Evolutionary conservation across 1,284 basidiomycete species (phyloP), one percentile per base, ranked within the genome.

Genomic region (Agroathelia rolfsii): DNA sequence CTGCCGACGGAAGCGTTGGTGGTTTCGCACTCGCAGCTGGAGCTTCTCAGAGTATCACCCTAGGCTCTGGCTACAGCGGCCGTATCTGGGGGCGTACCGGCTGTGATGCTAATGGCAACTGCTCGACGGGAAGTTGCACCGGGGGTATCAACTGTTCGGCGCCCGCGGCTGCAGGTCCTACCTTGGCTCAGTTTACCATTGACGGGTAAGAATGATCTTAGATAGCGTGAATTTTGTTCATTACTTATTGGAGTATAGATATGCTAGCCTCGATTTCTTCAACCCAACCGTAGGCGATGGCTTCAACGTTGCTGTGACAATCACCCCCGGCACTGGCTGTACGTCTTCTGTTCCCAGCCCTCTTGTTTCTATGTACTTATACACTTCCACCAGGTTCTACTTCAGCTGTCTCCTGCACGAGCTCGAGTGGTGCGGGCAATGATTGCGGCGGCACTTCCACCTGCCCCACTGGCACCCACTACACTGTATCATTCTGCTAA

Each of bases 31-130:
- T 34, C 24, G 13, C 24, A 3, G 24, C 32, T 12, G 22, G 22
- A 16, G 32, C 24, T 12, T 13, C 24, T 6, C 18, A 21, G 15
- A 9, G 16, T 9, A 26, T 34, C 15, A 34, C 32, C 25, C 24
- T 34, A 12, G 16, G 9, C 14, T 9, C 8, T 21, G 20, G 14
- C 19, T 35, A 16, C 18, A 30, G 28, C 27, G 36, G 36, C 11
- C 36, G 36, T 14, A 24, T 34, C 26, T 37, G 36, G 36, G 36
- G 31, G 7, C 30, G 36, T 15, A 37, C 36, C 2, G 36, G 36
- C 25, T 37, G 36, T 27, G 22, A 34, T 26, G 23, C 24, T 23
- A 17, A 24, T 16, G 32, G 32, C 25, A 18, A 19, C 10, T 34
- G 32, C 24, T 12, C 32, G 6, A 28, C 32, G 15, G 32, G 32